Percentiles rank a stretch among this genome's conserved stretches.
These are phyloP conservation scores for Acanthamoeba sp. DNA, from an alignment of 208 protist genomes.

Conservation along the genomic window DNA sequence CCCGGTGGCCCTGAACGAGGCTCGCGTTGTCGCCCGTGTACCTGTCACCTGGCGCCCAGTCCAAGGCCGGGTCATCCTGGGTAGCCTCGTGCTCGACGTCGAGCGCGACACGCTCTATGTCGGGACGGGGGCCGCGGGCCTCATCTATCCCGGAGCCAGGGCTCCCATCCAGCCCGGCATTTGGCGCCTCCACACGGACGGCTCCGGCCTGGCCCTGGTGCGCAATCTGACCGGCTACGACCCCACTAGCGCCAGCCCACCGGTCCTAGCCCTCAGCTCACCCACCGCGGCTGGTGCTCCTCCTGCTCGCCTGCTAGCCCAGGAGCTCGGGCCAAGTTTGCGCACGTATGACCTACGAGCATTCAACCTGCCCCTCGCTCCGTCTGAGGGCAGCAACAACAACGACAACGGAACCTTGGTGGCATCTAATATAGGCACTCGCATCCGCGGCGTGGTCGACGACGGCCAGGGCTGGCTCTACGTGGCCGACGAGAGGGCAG, in stretches of 20 bases:
- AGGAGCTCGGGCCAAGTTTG: too few species aligned
- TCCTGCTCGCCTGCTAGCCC: too few species aligned
- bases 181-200: not conserved
- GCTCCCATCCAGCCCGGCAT: not conserved
- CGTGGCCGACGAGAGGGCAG: not conserved
- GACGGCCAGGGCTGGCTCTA: constrained; percentile 10
- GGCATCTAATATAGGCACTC: not conserved
- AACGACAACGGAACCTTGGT: not conserved
- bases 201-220: not conserved
- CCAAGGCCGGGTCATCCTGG: not conserved
- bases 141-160: not conserved
- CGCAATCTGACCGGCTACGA: not conserved
- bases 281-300: not conserved
- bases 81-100: not conserved
- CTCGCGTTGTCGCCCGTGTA: too few species aligned
- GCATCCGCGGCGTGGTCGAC: not conserved
- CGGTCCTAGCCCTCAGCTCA: not conserved
- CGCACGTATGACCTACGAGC: not conserved
- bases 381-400: too few species aligned
- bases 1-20: not conserved
- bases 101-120: not conserved
- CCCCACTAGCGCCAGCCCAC: not conserved
- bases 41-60: too few species aligned
- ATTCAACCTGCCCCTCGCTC: not conserved
- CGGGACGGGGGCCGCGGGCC: not conserved